These are phyloP conservation scores for Rhipidocladum racemiflorum DNA, from an alignment of 176 grass and related monocot genomes.

Conservation along the genomic window DNA sequence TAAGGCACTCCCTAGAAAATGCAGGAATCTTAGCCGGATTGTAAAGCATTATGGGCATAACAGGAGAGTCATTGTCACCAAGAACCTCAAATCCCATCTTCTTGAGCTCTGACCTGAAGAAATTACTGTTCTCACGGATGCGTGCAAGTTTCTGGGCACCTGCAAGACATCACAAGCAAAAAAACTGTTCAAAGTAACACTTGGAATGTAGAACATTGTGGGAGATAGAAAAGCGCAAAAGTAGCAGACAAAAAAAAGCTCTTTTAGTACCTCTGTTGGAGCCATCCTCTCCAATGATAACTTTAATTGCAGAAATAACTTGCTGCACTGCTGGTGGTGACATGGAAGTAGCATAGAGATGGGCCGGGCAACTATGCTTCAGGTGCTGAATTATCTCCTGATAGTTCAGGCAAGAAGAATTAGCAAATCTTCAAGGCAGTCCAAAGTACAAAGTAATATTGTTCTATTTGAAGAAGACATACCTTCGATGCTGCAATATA, in stretches of 20 bases:
- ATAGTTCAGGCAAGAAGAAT: constrained; percentile 13
- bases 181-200: not conserved
- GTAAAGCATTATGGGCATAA: constrained; percentile 92
- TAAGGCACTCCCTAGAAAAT: constrained; percentile 78
- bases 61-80: constrained; percentile 81
- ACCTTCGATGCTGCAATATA: constrained; percentile 90
- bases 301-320: constrained; percentile 77
- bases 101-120: constrained; percentile 82
- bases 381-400: constrained; percentile 88
- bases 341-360: constrained; percentile 89
- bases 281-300: constrained; percentile 82
- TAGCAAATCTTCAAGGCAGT: not conserved
- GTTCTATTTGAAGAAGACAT: not conserved
- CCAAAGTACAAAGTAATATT: not conserved
- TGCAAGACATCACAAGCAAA: constrained; percentile 35
- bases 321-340: constrained; percentile 86
- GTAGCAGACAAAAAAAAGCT: not conserved
- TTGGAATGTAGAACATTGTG: not conserved
- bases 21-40: constrained; percentile 87
- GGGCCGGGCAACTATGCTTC: constrained; percentile 68
- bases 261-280: constrained; percentile 58
- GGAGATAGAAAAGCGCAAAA: not conserved
- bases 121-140: constrained; percentile 88
- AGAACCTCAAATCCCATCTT: constrained; percentile 96
- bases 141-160: constrained; percentile 81